phyloP scores from a whole-genome alignment of 202 grass and related monocot species.

The Schoenoplectus tabernaemontani region DNA sequence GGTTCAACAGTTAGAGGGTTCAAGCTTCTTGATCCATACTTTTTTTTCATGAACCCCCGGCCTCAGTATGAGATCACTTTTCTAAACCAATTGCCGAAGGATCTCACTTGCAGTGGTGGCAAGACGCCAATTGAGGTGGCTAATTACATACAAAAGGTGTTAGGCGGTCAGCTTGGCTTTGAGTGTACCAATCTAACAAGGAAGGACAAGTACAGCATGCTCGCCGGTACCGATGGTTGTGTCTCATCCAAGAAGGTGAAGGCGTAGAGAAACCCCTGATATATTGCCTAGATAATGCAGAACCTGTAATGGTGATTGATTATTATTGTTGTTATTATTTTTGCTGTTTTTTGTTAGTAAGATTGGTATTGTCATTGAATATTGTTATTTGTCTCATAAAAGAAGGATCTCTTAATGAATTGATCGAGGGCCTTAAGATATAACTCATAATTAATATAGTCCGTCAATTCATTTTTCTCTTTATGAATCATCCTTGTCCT shows the following conservation, averaged over 20 bases:
- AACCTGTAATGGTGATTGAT: conserved; percentile 17
- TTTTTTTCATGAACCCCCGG: conserved; percentile 97
- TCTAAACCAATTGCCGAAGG: conserved; percentile 72
- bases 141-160: conserved; percentile 85
- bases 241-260: conserved; percentile 56
- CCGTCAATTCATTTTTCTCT: too few relatives aligned
- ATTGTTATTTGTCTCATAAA: conserved; percentile 24
- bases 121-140: conserved; percentile 88
- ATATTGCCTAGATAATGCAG: background rate
- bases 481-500: too few relatives aligned
- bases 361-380: conserved; percentile 26
- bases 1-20: conserved; percentile 69
- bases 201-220: conserved; percentile 91
- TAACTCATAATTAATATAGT: conserved; percentile 8
- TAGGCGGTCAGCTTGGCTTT: conserved; percentile 71
- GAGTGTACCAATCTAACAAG: conserved; percentile 90
- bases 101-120: conserved; percentile 67
- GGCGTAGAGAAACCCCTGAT: conserved; percentile 18
- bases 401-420: conserved; percentile 18
- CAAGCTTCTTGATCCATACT: conserved; percentile 92
- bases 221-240: conserved; percentile 76
- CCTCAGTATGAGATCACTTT: conserved; percentile 94
- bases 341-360: conserved; percentile 25
- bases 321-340: conserved; percentile 31
- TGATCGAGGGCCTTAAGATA: conserved; percentile 7